Conservation (phyloP, 345 rosid species). For the Reutealis trisperma region DNA sequence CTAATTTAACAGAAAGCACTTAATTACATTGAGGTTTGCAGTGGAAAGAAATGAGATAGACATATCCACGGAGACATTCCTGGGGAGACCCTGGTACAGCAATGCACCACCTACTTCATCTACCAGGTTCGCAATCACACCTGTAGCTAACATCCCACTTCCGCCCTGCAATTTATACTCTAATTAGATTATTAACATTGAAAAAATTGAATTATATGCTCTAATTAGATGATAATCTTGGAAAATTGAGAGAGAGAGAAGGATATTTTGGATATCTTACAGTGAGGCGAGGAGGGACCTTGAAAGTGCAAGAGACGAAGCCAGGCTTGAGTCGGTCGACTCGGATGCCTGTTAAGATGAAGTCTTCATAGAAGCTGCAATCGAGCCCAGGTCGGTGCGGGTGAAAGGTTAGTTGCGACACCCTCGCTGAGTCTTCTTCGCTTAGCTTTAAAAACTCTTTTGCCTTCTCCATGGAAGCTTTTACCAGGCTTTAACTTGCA, state of each 20-base stretch:
- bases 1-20: not conserved
- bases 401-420: constrained; percentile 46
- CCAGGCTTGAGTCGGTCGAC: constrained; percentile 80
- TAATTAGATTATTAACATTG: too few species aligned
- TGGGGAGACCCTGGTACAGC: constrained; percentile 54
- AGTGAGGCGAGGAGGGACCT: constrained; percentile 84
- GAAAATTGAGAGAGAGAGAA: not conserved
- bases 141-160: constrained; percentile 68
- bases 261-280: constrained; percentile 33
- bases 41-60: constrained; percentile 65
- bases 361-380: constrained; percentile 63
- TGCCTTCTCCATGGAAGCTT: constrained; percentile 53
- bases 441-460: constrained; percentile 42
- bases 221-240: not conserved
- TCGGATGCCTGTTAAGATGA: constrained; percentile 64
- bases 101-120: constrained; percentile 73
- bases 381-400: constrained; percentile 41
- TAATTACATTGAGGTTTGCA: constrained; percentile 25
- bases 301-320: constrained; percentile 66
- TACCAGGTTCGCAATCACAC: constrained; percentile 84
- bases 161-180: constrained; percentile 44
- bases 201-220: not conserved
- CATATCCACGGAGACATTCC: constrained; percentile 84
- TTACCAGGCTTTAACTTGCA: not conserved
- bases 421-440: constrained; percentile 47